Evolutionary conservation across 2,329 filamentous ascomycete genomes (phyloP), one percentile per base, ranked within the genome.

Genomic region (Fusarium poae): DNA sequence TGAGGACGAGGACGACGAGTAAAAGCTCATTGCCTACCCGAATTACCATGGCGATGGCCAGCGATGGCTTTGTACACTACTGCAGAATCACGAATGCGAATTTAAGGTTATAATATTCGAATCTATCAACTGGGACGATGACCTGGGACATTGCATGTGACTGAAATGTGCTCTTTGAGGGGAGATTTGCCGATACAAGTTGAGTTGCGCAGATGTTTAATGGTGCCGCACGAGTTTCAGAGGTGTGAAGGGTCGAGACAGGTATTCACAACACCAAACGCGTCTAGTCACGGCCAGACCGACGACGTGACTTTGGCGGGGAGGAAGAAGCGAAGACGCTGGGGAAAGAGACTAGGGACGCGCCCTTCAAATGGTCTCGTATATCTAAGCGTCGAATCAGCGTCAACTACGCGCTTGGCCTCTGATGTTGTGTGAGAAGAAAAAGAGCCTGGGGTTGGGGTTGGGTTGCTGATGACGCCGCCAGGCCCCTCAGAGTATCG

Each of bases 1-100:
- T 13, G 91, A 91, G 27, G 90, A 91, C 35, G 76, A 79, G 45
- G 78, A 79, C 54, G 74, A 64, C 27, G 60, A 74, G 68, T 72
- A 68, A 52, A 58, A 63, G 62, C 62, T 23, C 39, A 40, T 62
- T 32, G 50, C 37, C 59, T 43, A 44, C 60, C 67, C 61, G 64
- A 65, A 52, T 65, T 62, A 62, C 59, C 59, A 60, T 57, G 29
- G 34, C 54, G 51, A 52, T 57, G 60, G 65, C 57, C 67, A 69
- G 58, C 57, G 58, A 70, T 61, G 73, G 71, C 69, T 68, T 71
- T 77, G 75, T 77, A 77, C 62, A 76, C 59, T 77, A 77, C 64
- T 73, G 55, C 70, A 74, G 58, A 51, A 76, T 71, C 74, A 74
- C 72, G 73, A 70, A 75, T 65, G 68, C 68, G 71, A 70, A 70